A percentile compares a stretch with the other conserved stretches of the same genome.
Evolutionary conservation across 2,329 filamentous ascomycete genomes (phyloP).

Genomic region (Hypoxylon sp.): DNA sequence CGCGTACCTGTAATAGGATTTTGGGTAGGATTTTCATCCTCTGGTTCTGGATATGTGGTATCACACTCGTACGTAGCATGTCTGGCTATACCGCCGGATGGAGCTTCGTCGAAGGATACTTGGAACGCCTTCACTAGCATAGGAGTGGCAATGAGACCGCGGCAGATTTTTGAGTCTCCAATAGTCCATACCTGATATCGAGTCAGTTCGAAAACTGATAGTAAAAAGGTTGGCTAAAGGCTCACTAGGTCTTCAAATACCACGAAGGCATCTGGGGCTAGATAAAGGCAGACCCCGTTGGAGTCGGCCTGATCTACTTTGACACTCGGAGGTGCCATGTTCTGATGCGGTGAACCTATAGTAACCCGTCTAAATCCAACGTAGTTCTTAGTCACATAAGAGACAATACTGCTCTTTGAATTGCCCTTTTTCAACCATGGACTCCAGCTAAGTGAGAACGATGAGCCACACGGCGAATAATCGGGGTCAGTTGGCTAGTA

Average conservation of each 20-base stretch:
- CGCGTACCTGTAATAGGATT: constrained; percentile 63
- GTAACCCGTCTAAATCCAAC: constrained; percentile 68
- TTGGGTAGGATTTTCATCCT: constrained; percentile 49
- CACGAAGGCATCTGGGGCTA: constrained; percentile 67
- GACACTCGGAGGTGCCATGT: constrained; percentile 55
- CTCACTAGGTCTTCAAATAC: constrained; percentile 67
- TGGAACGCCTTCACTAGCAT: constrained; percentile 65
- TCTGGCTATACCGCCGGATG: constrained; percentile 25
- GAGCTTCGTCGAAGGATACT: constrained; percentile 56
- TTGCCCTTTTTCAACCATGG: constrained; percentile 61
- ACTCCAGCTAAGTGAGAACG: constrained; percentile 67
- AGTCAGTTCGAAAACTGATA: constrained; percentile 29
- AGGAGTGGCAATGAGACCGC: constrained; percentile 68
- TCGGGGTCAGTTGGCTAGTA: constrained; percentile 60
- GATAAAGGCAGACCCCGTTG: constrained; percentile 63
- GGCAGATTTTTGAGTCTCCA: constrained; percentile 57
- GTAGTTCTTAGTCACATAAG: constrained; percentile 65
- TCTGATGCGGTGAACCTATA: constrained; percentile 55
- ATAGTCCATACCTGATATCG: constrained; percentile 59
- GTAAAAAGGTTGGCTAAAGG: not conserved
- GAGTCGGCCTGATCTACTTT: constrained; percentile 58
- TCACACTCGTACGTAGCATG: constrained; percentile 62
- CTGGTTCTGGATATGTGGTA: constrained; percentile 59
- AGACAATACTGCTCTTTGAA: constrained; percentile 60
- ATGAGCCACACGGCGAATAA: constrained; percentile 62